Evolutionary conservation across 2,329 filamentous ascomycete genomes (phyloP).

Genomic region (Elsinoe necatrix): DNA sequence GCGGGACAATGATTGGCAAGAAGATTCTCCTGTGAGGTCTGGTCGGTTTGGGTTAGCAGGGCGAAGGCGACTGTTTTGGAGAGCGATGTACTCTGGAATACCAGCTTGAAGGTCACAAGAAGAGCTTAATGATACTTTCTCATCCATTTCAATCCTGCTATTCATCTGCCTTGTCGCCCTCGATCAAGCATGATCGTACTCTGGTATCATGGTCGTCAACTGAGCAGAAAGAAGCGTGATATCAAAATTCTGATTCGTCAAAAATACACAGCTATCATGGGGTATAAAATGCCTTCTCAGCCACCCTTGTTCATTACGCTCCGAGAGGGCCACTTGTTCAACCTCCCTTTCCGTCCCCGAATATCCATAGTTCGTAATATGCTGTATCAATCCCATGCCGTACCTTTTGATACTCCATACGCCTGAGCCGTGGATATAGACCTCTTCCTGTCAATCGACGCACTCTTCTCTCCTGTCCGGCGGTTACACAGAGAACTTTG

Average conservation of each 20-base stretch:
- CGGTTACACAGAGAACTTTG: constrained; percentile 73
- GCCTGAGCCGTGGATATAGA: not conserved
- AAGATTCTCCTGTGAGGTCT: no score
- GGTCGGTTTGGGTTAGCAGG: not conserved
- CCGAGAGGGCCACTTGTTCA: constrained; percentile 30
- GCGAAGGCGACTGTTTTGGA: not conserved
- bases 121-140: not conserved
- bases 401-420: not conserved
- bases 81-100: not conserved
- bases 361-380: not conserved
- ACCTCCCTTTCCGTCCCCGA: constrained; percentile 23
- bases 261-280: constrained; percentile 13
- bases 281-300: constrained; percentile 10
- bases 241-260: constrained; percentile 6
- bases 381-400: not conserved
- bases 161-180: not conserved
- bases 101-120: not conserved
- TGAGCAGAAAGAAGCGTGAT: no score
- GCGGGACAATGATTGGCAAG: no score
- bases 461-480: not conserved
- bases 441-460: not conserved
- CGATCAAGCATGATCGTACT: not conserved
- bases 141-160: not conserved
- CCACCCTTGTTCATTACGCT: constrained; percentile 15
- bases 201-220: no score